Base-by-base conservation (phyloP, 139 green algal genomes). In the Chlorella sp. region DNA sequence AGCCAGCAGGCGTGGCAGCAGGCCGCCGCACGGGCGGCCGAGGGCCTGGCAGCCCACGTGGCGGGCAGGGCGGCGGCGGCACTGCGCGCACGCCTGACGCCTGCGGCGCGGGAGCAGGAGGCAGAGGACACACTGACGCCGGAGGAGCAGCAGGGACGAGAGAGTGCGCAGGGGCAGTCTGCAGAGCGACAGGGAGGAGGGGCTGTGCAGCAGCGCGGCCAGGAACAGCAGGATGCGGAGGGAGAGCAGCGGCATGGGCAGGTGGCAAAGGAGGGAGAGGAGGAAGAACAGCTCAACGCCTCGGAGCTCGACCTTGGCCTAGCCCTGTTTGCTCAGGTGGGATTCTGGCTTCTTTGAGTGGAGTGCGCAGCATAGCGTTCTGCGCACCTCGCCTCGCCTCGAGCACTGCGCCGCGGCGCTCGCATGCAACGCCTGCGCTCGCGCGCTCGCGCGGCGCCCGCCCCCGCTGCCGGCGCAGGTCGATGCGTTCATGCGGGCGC, bases 231-330 rank as follows among this genome's bases (percentile, higher is more conserved):
- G 67, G 4, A 3, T n/a, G n/a, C n/a, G n/a, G n/a, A n/a, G n/a
- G n/a, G n/a, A n/a, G n/a, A n/a, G 11, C 43, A 64, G 64, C 64
- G 55, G 64, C 29, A 31, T 25, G 25, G 31, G 51, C 23, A 43
- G 31, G 11, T 31, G 33, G 19, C 68, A 7, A 29, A 1, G 7
- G 11, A 6, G 50, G 15, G 33, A 2, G 5, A 33, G 21, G 31
- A 53, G 72, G 59, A 21, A n/a, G 33, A 17, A 40, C 25, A 15
- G 3, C 43, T 41, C n/a, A 79, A 73, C 73, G 53, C 61, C 5
- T 46, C 51, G 23, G 73, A 79, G 61, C 61, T 79, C 9, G 45
- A 79, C 46, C 46, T 42, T 8, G 73, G 60, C 11, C 46, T 79
- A 15, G 33, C 40, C 5, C 73, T 79, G 36, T 71, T 73, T 59